Conservation (phyloP, 306 rosid genomes). For the Gynostemma pentaphyllum region DNA sequence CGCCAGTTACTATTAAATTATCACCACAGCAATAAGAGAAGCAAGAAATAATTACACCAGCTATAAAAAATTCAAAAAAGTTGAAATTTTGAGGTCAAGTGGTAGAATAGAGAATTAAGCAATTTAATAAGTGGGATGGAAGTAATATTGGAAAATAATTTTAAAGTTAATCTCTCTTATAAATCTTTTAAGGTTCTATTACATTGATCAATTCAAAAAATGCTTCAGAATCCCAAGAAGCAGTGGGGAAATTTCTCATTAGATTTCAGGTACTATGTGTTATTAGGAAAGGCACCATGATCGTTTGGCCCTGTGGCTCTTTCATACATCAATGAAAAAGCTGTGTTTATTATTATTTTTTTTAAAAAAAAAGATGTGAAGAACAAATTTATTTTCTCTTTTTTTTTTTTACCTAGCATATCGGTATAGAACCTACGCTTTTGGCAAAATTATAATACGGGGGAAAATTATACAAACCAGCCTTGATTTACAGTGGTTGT, state of each 20-base stretch:
- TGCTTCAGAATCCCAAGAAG: too few species aligned
- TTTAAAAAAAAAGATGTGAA: background rate
- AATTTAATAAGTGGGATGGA: background rate
- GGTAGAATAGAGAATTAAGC: background rate
- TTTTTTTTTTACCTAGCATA: background rate
- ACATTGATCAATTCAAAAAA: background rate
- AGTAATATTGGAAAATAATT: background rate
- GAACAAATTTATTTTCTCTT: background rate
- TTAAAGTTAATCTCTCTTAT: background rate
- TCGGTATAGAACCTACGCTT: background rate
- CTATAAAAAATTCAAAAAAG: background rate
- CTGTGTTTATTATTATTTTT: too few species aligned
- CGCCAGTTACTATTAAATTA: background rate
- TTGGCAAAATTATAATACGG: too few species aligned
- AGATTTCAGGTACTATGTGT: background rate
- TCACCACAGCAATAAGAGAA: background rate
- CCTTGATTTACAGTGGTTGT: too few species aligned
- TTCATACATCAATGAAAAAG: too few species aligned
- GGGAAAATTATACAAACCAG: too few species aligned
- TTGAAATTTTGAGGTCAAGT: background rate
- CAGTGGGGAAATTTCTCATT: background rate
- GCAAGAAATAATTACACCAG: background rate
- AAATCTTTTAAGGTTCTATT: background rate
- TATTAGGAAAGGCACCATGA: background rate
- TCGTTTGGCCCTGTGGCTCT: too few species aligned